These are phyloP conservation scores for Niveomyces coronatus DNA, from an alignment of 2,329 filamentous ascomycete species.

Conservation along the genomic window DNA sequence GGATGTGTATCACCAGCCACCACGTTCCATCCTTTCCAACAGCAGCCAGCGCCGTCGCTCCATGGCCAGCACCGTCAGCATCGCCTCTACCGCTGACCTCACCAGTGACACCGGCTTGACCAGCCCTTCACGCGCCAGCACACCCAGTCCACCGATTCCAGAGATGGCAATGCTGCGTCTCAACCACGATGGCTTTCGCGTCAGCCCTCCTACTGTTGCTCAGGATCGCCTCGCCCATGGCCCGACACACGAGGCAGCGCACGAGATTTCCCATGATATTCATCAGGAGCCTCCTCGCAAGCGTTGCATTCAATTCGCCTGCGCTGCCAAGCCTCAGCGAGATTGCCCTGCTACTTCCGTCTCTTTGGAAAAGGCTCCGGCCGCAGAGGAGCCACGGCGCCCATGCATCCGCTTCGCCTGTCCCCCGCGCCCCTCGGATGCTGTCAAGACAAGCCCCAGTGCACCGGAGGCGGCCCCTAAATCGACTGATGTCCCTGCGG, in stretches of 20 bases:
- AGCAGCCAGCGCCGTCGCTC: constrained; percentile 42
- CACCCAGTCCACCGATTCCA: constrained; percentile 76
- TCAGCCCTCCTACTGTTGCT: constrained; percentile 18
- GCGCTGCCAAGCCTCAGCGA: constrained; percentile 51
- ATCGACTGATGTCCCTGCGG: background rate
- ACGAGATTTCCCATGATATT: too few relatives aligned
- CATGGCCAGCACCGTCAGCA: constrained; percentile 69
- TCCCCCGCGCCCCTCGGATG: constrained; percentile 39
- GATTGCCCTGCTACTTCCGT: constrained; percentile 18
- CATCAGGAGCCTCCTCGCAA: constrained; percentile 45
- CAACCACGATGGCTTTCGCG: constrained; percentile 19
- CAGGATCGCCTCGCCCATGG: constrained; percentile 15
- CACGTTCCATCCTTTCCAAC: constrained; percentile 23
- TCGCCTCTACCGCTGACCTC: constrained; percentile 76
- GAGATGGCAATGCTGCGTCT: constrained; percentile 39
- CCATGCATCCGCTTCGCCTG: constrained; percentile 70
- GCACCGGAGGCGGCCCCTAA: constrained; percentile 4
- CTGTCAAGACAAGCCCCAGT: constrained; percentile 28
- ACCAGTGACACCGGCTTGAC: constrained; percentile 92
- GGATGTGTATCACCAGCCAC: constrained; percentile 4
- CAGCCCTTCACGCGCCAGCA: constrained; percentile 77
- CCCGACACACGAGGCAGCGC: constrained; percentile 34
- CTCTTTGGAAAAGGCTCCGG: constrained; percentile 22
- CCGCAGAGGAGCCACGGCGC: constrained; percentile 36
- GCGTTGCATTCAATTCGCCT: constrained; percentile 88